A percentile compares a stretch with the other conserved stretches of the same genome.
Evolutionary conservation across 805 yeast species (phyloP).

Genomic region (Candida insectorum): DNA sequence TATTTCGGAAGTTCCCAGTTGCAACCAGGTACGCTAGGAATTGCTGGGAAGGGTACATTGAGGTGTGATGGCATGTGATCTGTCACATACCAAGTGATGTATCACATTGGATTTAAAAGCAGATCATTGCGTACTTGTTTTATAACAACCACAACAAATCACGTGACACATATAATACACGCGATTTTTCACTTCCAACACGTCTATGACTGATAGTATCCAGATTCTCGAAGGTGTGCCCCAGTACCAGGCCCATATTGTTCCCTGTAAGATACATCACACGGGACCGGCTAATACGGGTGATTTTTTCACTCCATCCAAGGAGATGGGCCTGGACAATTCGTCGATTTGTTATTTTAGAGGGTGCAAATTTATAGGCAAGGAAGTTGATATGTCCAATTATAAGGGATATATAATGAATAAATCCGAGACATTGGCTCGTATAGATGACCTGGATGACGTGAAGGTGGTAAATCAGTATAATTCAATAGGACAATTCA

Average conservation of each 20-base stretch:
- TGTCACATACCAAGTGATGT: too few species aligned
- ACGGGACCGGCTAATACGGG: conserved; percentile 30
- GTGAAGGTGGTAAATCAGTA: conserved; percentile 19
- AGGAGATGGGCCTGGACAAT: conserved; percentile 16
- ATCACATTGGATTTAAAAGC: too few species aligned
- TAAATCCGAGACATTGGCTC: conserved; percentile 19
- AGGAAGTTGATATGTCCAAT: conserved; percentile 13
- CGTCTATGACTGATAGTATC: conserved; percentile 4
- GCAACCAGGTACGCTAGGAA: too few species aligned
- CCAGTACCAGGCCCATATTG: conserved; percentile 18
- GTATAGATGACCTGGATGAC: conserved; percentile 13
- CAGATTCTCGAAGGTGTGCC: conserved; percentile 10
- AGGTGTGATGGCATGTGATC: too few species aligned
- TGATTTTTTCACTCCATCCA: conserved; percentile 30
- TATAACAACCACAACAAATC: too few species aligned
- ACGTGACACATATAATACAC: too few species aligned
- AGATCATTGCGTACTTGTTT: too few species aligned
- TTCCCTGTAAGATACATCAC: conserved; percentile 26
- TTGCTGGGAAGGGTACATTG: too few species aligned
- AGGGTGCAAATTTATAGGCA: conserved; percentile 32
- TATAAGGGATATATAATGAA: conserved; percentile 25
- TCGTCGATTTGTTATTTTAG: conserved; percentile 27
- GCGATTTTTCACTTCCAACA: too few species aligned
- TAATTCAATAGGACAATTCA: conserved; percentile 21
- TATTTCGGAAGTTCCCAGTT: too few species aligned